Conservation (phyloP, 2,329 filamentous ascomycete genomes). For the Paramyrothecium sp. region DNA sequence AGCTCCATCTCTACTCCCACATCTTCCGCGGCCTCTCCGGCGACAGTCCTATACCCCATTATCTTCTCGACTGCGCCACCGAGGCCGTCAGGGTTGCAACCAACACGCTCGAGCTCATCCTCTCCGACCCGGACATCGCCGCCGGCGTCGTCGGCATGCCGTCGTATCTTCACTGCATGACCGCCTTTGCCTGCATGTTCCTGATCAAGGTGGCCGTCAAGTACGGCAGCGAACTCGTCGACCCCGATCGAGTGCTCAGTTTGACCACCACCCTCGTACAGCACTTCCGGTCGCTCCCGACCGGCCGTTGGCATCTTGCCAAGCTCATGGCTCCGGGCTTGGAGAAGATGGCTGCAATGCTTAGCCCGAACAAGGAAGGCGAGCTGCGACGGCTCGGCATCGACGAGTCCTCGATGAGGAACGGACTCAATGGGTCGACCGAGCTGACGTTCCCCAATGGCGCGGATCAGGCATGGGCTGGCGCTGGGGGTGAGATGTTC, state of each 20-base stretch:
- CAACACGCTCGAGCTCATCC: slow-evolving; percentile 41
- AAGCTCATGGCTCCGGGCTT: slow-evolving; percentile 44
- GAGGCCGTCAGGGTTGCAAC: slow-evolving; percentile 36
- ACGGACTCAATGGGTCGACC: background rate
- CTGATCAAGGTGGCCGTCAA: slow-evolving; percentile 46
- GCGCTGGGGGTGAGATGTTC: slow-evolving; percentile 15
- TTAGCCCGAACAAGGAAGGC: background rate
- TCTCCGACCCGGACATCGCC: slow-evolving; percentile 39
- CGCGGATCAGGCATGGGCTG: background rate
- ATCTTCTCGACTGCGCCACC: slow-evolving; percentile 30
- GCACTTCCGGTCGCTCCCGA: slow-evolving; percentile 36
- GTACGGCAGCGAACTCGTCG: slow-evolving; percentile 35
- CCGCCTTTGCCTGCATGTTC: slow-evolving; percentile 51
- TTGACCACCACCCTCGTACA: slow-evolving; percentile 34
- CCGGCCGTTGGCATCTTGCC: slow-evolving; percentile 43
- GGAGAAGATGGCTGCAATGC: slow-evolving; percentile 33
- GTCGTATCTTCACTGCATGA: slow-evolving; percentile 52
- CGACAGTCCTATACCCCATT: slow-evolving; percentile 28
- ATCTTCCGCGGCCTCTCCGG: slow-evolving; percentile 36
- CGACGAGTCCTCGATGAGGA: background rate
- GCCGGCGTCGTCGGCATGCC: slow-evolving; percentile 42
- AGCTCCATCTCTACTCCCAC: slow-evolving; percentile 40
- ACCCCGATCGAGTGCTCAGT: slow-evolving; percentile 32
- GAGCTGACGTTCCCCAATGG: background rate
- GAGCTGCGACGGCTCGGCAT: background rate